Evolutionary conservation across 164 flowering plant species (phyloP).

Genomic region (Nelumbo lutea): DNA sequence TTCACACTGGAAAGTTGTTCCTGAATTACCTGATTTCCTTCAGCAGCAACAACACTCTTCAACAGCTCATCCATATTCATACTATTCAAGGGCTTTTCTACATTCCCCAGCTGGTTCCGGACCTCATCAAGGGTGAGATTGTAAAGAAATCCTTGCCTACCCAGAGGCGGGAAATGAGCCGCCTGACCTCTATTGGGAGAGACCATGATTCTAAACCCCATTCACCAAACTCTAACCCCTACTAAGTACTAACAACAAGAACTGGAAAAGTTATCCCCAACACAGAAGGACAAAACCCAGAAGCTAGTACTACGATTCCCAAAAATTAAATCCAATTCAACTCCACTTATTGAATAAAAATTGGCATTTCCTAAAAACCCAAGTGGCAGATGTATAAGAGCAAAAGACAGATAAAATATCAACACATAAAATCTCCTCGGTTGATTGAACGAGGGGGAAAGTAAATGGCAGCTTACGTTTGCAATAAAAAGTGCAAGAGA

Average conservation of each 20-base stretch:
- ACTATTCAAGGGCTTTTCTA: conserved; percentile 22
- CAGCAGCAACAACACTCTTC: conserved; percentile 15
- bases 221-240: conserved; percentile 4
- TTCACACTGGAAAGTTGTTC: not conserved
- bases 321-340: not conserved
- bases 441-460: not conserved
- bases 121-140: conserved; percentile 26
- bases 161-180: conserved; percentile 16
- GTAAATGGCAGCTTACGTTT: not conserved
- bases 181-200: conserved; percentile 22
- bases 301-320: not conserved
- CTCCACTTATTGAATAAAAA: not conserved
- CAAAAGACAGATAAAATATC: not conserved
- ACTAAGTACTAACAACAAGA: too few species aligned
- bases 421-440: not conserved
- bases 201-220: conserved; percentile 23
- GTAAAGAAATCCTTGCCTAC: conserved; percentile 19
- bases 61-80: conserved; percentile 36
- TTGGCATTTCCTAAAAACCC: not conserved
- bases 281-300: not conserved
- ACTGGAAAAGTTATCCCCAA: too few species aligned
- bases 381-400: not conserved
- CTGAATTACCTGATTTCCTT: conserved; percentile 12
- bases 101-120: conserved; percentile 25
- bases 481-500: too few species aligned